These are phyloP conservation scores for Filobasidium uniguttulatum DNA, from an alignment of 1,284 basidiomycete species.

Conservation along the genomic window DNA sequence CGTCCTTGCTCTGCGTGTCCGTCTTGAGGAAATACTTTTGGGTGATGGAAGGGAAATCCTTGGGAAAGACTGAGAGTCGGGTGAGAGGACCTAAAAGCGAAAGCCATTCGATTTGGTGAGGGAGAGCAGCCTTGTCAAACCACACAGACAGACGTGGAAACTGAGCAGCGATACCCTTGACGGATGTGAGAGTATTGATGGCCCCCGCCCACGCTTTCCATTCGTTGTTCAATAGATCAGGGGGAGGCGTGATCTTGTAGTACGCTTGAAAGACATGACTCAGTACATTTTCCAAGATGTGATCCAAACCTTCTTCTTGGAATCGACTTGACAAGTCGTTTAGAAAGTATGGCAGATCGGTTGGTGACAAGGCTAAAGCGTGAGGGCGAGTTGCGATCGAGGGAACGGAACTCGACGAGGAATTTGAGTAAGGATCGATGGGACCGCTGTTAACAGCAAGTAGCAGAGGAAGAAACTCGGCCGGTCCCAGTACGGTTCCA, in stretches of 20 bases:
- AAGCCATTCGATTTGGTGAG: conserved; percentile 44
- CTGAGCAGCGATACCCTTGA: conserved; percentile 63
- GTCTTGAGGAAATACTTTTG: conserved; percentile 71
- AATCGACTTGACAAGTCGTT: conserved; percentile 39
- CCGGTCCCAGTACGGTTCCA: conserved; percentile 55
- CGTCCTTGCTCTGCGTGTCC: conserved; percentile 54
- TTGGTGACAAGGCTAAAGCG: conserved; percentile 23
- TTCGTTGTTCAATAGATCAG: conserved; percentile 36
- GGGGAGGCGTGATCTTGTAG: conserved; percentile 25
- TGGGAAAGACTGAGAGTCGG: conserved; percentile 64
- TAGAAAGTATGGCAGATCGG: conserved; percentile 39
- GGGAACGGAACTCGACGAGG: conserved; percentile 1
- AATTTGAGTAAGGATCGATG: conserved; percentile 6
- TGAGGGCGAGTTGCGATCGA: not conserved
- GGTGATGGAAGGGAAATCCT: conserved; percentile 70
- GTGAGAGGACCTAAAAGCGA: conserved; percentile 66
- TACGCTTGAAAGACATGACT: conserved; percentile 36
- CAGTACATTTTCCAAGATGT: conserved; percentile 39
- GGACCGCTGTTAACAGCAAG: conserved; percentile 43
- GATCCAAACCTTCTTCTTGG: conserved; percentile 32
- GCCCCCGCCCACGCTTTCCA: conserved; percentile 83
- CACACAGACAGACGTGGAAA: conserved; percentile 34
- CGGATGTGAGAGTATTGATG: conserved; percentile 60
- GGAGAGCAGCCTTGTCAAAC: conserved; percentile 30
- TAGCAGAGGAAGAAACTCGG: conserved; percentile 62